phyloP scores from a whole-genome alignment of 495 filamentous ascomycete genomes.

The Zalerion maritima region DNA sequence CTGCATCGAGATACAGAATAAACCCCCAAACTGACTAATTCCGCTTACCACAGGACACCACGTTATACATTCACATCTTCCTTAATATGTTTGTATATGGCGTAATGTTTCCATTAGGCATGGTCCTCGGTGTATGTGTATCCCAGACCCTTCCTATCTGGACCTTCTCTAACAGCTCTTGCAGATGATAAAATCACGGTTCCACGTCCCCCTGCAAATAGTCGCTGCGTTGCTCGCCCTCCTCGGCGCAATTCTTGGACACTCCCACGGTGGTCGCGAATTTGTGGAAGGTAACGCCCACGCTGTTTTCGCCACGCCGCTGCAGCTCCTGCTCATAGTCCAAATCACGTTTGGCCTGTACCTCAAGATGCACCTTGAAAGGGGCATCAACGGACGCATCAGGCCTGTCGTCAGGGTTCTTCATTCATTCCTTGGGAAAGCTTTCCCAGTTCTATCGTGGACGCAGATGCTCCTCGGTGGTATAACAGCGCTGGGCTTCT shows the following conservation, averaged over 20 bases:
- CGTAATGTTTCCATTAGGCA: slow-evolving; percentile 80
- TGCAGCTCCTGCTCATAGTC: slow-evolving; percentile 62
- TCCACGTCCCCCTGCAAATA: slow-evolving; percentile 86
- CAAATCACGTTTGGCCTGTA: slow-evolving; percentile 79
- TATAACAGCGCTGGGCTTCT: slow-evolving; percentile 88
- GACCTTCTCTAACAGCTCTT: slow-evolving; percentile 3
- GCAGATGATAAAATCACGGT: slow-evolving; percentile 76
- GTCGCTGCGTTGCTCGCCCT: slow-evolving; percentile 61
- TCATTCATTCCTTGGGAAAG: slow-evolving; percentile 74
- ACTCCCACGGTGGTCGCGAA: slow-evolving; percentile 75
- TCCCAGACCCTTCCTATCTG: neutral
- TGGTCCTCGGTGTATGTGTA: slow-evolving; percentile 75
- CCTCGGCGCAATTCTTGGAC: slow-evolving; percentile 79
- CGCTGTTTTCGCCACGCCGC: slow-evolving; percentile 56
- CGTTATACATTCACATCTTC: slow-evolving; percentile 86
- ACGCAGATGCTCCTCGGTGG: slow-evolving; percentile 95
- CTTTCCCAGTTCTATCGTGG: slow-evolving; percentile 78
- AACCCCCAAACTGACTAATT: neutral
- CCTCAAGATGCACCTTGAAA: slow-evolving; percentile 75
- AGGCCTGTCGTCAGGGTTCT: slow-evolving; percentile 53
- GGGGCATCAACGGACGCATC: slow-evolving; percentile 65
- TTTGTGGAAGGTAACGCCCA: slow-evolving; percentile 70
- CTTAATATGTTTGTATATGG: slow-evolving; percentile 81
- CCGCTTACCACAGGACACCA: slow-evolving; percentile 52
- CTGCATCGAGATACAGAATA: slow-evolving; percentile 1